phyloP scores from a whole-genome alignment of 345 rosid species.

The Triadica sebifera region DNA sequence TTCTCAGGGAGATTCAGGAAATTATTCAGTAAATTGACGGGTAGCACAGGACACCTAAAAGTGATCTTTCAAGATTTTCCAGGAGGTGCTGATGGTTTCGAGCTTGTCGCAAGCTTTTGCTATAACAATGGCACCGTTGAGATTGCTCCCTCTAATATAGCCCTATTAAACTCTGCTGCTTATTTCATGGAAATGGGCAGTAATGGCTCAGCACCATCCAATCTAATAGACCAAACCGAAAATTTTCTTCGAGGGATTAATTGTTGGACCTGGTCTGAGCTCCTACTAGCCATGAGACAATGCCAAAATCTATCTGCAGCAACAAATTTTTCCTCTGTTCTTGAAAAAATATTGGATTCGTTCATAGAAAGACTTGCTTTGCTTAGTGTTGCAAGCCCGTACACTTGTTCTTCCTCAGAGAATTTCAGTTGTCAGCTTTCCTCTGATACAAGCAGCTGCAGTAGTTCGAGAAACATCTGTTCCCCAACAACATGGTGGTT shows the following conservation, averaged over 20 bases:
- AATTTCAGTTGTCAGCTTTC: slow-evolving; percentile 32
- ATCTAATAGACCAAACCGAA: slow-evolving; percentile 31
- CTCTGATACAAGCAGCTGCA: slow-evolving; percentile 32
- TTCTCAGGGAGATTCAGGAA: slow-evolving; percentile 40
- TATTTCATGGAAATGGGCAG: slow-evolving; percentile 45
- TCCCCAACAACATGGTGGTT: slow-evolving; percentile 44
- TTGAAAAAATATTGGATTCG: slow-evolving; percentile 35
- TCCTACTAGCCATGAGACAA: slow-evolving; percentile 41
- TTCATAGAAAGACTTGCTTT: slow-evolving; percentile 31
- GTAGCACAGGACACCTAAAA: slow-evolving; percentile 25
- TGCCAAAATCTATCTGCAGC: slow-evolving; percentile 40
- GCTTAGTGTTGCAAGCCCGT: slow-evolving; percentile 28
- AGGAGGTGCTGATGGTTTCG: slow-evolving; percentile 54
- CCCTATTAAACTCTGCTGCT: slow-evolving; percentile 40
- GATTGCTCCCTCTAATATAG: slow-evolving; percentile 38
- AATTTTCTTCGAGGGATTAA: slow-evolving; percentile 37
- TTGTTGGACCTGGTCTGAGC: slow-evolving; percentile 59
- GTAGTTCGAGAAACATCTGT: slow-evolving; percentile 25
- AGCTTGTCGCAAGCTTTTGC: slow-evolving; percentile 53
- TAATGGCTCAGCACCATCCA: slow-evolving; percentile 6
- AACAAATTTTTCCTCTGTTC: slow-evolving; percentile 26
- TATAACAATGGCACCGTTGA: slow-evolving; percentile 36
- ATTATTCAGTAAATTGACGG: slow-evolving; percentile 25
- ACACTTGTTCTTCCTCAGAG: slow-evolving; percentile 31
- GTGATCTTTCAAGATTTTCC: slow-evolving; percentile 50